A percentile compares a stretch with the other conserved stretches of the same genome.
Conservation (phyloP, 805 yeast species). For the Cyberlindnera veronae region DNA sequence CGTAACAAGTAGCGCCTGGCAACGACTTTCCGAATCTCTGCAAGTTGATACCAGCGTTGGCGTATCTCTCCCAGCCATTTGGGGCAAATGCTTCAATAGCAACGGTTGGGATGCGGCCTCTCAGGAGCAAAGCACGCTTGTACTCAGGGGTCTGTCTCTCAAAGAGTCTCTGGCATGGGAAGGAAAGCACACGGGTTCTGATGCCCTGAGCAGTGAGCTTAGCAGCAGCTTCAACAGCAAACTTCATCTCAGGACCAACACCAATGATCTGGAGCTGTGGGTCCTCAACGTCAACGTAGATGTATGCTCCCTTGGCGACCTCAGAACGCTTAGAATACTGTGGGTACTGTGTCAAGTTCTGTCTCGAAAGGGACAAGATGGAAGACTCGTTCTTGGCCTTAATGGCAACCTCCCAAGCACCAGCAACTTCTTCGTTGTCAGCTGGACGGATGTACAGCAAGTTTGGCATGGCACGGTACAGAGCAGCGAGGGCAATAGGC, state of each 20-base stretch:
- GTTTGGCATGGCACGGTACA: constrained; percentile 81
- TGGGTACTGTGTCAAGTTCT: constrained; percentile 85
- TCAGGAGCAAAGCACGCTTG: constrained; percentile 82
- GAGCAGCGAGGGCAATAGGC: constrained; percentile 84
- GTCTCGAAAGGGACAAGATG: constrained; percentile 76
- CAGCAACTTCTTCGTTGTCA: constrained; percentile 84
- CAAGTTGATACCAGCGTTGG: constrained; percentile 94
- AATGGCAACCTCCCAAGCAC: constrained; percentile 69
- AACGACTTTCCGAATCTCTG: constrained; percentile 96
- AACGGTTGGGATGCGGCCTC: constrained; percentile 79
- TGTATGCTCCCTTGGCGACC: constrained; percentile 94
- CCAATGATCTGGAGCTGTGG: constrained; percentile 76
- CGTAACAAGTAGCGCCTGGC: constrained; percentile 75
- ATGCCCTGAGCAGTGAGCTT: constrained; percentile 57
- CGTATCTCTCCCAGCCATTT: constrained; percentile 88
- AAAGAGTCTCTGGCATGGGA: constrained; percentile 90
- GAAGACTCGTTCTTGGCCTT: constrained; percentile 63
- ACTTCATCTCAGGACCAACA: constrained; percentile 87
- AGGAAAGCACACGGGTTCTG: constrained; percentile 78
- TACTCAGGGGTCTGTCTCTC: constrained; percentile 78
- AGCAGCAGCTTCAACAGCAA: constrained; percentile 81
- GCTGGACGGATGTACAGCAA: constrained; percentile 87
- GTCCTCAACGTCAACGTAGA: constrained; percentile 52
- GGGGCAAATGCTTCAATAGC: constrained; percentile 92
- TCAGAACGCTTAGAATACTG: constrained; percentile 81